Evolutionary conservation across 208 protist species (phyloP), one percentile per base, ranked within the genome.

Genomic region (Crithidia mellificae): DNA sequence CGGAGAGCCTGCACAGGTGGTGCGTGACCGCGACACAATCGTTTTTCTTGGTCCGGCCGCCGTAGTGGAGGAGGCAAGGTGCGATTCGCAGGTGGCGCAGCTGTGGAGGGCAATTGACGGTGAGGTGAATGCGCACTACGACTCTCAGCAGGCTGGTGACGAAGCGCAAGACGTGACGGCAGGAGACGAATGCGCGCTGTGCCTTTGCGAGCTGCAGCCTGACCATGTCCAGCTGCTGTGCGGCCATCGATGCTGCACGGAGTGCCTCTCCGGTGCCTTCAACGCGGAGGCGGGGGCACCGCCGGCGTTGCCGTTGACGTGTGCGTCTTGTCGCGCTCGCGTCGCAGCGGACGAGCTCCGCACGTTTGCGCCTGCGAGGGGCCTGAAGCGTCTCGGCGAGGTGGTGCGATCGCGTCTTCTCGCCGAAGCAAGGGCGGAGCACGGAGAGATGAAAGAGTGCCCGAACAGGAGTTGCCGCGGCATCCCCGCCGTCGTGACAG

Each of bases 381-480:
- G 58, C 3, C 17, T 43, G 11, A 50, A 39, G 46, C 44, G 44
- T 14, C 27, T 64, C n/a, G 44, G 43, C 19, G 46, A 50, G 44
- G 12, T 54, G 14, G 5, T 29, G 5, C 58, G 58, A 12, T 22
- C 58, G 44, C 44, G 32, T 17, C 11, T 52, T 41, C 20, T 64
- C 2, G 46, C 14, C 19, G 27, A 50, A 15, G 58, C 44, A 0
- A 27, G 11, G 2, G 11, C 5, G 6, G 15, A 38, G 1, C n/a
- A 20, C 17, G 25, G 22, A 9, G 58, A 64, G 58, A 7, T 29
- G 44, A 64, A 64, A 19, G 61, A 8, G 17, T 67, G 61, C 34
- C 61, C 61, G 5, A 67, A 67, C 24, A 67, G 53, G n/a, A n/a
- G 46, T 1, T 67, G 61, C 61, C 58, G 51, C 20, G 49, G 49